Evolutionary conservation across 2,329 filamentous ascomycete species (phyloP), one percentile per base, ranked within the genome.

Genomic region (Diaporthe citrichinensis): DNA sequence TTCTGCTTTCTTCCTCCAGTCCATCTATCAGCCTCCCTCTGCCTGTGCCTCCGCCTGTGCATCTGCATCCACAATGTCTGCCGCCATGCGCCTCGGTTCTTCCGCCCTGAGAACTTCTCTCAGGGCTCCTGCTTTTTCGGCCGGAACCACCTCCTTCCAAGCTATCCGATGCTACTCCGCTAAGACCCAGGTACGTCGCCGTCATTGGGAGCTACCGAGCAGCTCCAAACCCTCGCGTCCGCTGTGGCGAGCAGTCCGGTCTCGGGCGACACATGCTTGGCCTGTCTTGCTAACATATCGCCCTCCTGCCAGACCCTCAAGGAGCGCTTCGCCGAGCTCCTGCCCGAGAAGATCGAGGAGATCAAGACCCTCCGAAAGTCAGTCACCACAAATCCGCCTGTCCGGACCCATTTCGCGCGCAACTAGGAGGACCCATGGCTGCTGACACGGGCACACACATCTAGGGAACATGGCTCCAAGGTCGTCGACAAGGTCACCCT

Each of bases 281-380:
- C 74, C 78, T 73, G 44, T 67, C 76, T 79, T 74, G 79, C 80
- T 81, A 72, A 81, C 78, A 44, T 65, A 39, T 55, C 72, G 77
- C 69, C 46, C 59, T 34, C 44, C 73, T 41, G 73, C 49, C 78
- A 99, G 97, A 95, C 95, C 81, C 89, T 99, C 85, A 99, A 99
- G 91, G 97, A 99, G 87, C 96, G 95, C 85, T 98, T 99, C 87
- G 96, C 96, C 85, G 96, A 97, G 86, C 94, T 96, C 84, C 91
- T 99, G 78, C 97, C 97, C 82, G 95, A 93, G 86, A 97, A 98
- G 92, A 94, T 98, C 84, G 97, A 99, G 89, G 95, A 83, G 92
- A 95, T 99, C 90, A 99, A 99, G 95, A 93, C 95, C 87, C 93
- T 99, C 84, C 92, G 95, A 87, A 98, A 98, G 95, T 98, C 90